Conservation (phyloP, 1,284 basidiomycete species). For the Somion occarium region DNA sequence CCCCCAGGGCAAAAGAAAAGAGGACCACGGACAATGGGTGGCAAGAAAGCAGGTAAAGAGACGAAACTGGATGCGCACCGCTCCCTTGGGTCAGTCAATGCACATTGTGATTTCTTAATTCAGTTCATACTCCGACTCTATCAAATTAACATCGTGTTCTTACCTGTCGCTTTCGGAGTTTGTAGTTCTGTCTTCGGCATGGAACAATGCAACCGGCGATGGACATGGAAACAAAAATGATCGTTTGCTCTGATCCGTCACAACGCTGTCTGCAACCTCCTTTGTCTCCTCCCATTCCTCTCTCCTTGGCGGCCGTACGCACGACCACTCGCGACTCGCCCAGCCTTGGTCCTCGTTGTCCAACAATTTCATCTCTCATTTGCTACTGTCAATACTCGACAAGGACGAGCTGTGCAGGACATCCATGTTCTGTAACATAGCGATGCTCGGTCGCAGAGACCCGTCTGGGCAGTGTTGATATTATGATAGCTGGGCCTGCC, state of each 20-base stretch:
- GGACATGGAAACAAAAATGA: conserved; percentile 3
- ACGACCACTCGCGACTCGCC: no score
- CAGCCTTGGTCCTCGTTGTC: no score
- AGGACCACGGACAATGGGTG: conserved; percentile 17
- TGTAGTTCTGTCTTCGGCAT: not conserved
- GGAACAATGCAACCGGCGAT: conserved; percentile 6
- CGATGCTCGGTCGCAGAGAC: no score
- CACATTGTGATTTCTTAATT: not conserved
- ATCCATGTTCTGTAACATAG: no score
- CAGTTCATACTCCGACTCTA: not conserved
- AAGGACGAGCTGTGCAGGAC: no score
- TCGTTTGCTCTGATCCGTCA: not conserved
- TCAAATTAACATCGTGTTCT: not conserved
- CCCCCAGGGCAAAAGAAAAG: conserved; percentile 48
- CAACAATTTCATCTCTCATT: no score
- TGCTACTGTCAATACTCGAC: no score
- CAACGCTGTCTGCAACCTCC: not conserved
- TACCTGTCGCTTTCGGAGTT: conserved; percentile 4
- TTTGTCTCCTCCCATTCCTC: not conserved
- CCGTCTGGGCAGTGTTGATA: no score
- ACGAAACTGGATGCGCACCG: not conserved
- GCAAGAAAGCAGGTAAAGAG: conserved; percentile 17
- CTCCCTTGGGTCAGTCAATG: not conserved
- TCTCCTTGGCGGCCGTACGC: not conserved
- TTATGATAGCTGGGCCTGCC: no score